Evolutionary conservation across 2,329 filamentous ascomycete species (phyloP), one percentile per base, ranked within the genome.

Genomic region (Chaetomiaceae sp.): DNA sequence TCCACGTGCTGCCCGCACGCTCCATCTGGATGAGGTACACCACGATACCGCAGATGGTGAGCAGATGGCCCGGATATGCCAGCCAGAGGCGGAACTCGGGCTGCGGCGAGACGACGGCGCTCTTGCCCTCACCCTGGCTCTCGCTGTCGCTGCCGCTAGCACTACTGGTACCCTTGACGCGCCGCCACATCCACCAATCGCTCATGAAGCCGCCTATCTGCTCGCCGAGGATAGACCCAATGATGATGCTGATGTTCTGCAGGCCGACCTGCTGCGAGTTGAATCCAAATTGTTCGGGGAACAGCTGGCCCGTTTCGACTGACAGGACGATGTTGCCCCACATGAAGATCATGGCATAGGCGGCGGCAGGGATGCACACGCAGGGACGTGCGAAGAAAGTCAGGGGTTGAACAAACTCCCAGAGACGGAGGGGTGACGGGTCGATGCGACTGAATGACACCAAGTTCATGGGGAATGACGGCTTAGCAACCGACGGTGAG

Each of bases 221-320:
- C 61, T 83, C 80, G 17, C 80, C 80, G 9, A 82, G 67, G 4
- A 82, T 62, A 1, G 73, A 75, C 2, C 81, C 79, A 30, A 82
- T 69, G 43, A 83, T 77, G 42, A 82, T 67, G 3, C 73, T 73
- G 7, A 82, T 65, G 57, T 78, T 80, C 52, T 83, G 78, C 2
- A 83, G 70, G 0, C 80, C 80, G 6, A 82, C 68, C 52, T 82
- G 73, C 61, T 83, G 72, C 0, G 76, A 64, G 59, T 79, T 76
- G 66, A 83, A 74, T 13, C 71, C 72, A 50, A 81, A 85, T 53
- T 76, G 76, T 30, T 70, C 64, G 5, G 72, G 69, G 55, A 81
- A 78, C 1, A 83, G 68, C 51, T 82, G 77, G 1, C 80, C 80
- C 4, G 83, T 76, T 57, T 83, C 79, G 21, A 83, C 74, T 0